Evolutionary conservation across 371 early-diverging fungal genomes (phyloP), one percentile per base, ranked within the genome.

Genomic region (Phascolomyces articulosus): DNA sequence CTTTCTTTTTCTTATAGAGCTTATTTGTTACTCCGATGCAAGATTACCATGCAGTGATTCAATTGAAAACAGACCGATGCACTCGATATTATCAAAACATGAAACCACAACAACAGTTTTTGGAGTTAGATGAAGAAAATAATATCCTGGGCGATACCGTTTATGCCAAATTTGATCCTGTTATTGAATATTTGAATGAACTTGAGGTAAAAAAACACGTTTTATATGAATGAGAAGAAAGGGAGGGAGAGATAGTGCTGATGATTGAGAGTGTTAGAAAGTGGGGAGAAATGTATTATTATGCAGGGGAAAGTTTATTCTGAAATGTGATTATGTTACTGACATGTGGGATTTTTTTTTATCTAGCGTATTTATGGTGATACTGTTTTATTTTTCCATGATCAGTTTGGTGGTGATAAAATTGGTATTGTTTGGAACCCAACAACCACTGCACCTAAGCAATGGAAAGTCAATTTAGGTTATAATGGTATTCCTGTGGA

Each of bases 401-500:
- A 93, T 67, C 70, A 75, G 40, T 92, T 90, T 58, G 95, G 95
- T 34, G 94, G 95, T 40, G 87, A 88, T 58, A 76, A 77, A 31
- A 79, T 95, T 54, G 92, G 86, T 6, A 78, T 93, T 18, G 86
- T 92, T 1, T 91, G 89, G 89, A 87, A 91, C 63, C 89, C 87
- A 1, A 31, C 63, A 9, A 61, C 70, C 0, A 68, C 85, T 20
- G 79, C 75, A 9, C 83, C 90, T 7, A 73, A 78, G 28, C 83
- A 80, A 26, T 93, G 90, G 89, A 92, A 88, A 70, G 87, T 88
- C 24, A 84, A 83, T 61, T 55, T 83, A 31, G 85, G 82, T 7
- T 92, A 75, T 64, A 89, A 89, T 67, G 85, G 72, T 62, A 75
- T 77, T 24, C 87, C 89, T 15, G 84, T 82, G 0, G 85, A 84